Evolutionary conservation across 176 grass and related monocot species (phyloP).

Genomic region (Oryza rufipogon): DNA sequence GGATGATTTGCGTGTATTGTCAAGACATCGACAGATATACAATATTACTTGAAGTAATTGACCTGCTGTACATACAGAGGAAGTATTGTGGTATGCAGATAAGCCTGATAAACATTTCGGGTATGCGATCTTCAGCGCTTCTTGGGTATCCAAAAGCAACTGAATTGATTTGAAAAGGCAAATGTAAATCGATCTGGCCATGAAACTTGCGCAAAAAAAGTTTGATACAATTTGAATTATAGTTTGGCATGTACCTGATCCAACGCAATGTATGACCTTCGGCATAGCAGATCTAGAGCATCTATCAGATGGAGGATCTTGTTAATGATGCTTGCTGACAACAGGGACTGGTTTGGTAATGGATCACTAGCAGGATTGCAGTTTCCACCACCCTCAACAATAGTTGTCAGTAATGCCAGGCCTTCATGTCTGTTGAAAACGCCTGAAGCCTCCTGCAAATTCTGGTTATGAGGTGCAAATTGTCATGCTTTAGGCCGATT

Average conservation of each 20-base stretch:
- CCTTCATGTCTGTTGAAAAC: constrained; percentile 13
- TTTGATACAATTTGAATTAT: not conserved
- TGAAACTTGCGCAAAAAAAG: not conserved
- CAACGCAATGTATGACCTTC: not conserved
- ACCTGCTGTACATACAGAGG: constrained; percentile 21
- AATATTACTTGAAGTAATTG: not conserved
- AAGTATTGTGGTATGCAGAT: constrained; percentile 25
- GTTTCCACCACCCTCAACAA: not conserved
- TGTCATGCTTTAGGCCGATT: not conserved
- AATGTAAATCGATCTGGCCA: not conserved
- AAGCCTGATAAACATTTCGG: constrained; percentile 49
- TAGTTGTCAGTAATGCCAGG: constrained; percentile 28
- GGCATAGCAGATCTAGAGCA: constrained; percentile 23
- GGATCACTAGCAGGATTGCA: not conserved
- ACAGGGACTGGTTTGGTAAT: not conserved
- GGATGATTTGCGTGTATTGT: not conserved
- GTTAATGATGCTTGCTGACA: not conserved
- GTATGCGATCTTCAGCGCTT: constrained; percentile 41
- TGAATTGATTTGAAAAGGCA: constrained; percentile 9
- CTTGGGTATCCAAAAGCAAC: constrained; percentile 47
- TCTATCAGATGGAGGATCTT: constrained; percentile 30
- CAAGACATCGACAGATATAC: not conserved
- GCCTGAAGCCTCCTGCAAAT: constrained; percentile 22
- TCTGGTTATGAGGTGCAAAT: no score
- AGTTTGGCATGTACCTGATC: constrained; percentile 31